Evolutionary conservation across 139 green algal genomes (phyloP).

Genomic region (Eudorina sp.): DNA sequence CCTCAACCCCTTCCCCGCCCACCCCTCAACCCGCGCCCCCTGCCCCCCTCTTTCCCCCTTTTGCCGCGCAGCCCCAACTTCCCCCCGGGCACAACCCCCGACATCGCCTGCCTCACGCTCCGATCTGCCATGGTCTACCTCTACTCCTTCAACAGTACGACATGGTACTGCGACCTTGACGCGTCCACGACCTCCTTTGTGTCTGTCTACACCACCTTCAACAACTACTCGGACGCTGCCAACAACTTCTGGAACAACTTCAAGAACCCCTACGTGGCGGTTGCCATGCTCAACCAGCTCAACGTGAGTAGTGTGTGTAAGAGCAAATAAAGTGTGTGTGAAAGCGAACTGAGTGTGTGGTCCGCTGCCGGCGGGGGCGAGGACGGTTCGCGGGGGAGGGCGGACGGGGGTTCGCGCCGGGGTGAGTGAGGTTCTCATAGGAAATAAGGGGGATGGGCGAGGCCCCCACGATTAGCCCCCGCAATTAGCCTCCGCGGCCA

Average conservation of each 20-base stretch:
- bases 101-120: neutral
- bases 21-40: neutral
- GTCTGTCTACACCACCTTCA: conserved; percentile 33
- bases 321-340: too few species aligned
- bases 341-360: too few species aligned
- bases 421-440: too few species aligned
- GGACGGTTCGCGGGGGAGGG: too few species aligned
- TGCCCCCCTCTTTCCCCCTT: neutral
- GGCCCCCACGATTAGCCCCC: too few species aligned
- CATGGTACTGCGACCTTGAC: conserved; percentile 30
- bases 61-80: conserved; percentile 1
- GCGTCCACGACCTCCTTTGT: neutral
- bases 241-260: conserved; percentile 20
- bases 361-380: too few species aligned
- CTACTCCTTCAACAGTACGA: neutral
- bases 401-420: too few species aligned
- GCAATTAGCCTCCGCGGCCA: too few species aligned
- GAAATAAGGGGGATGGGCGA: too few species aligned
- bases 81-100: neutral
- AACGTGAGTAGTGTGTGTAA: neutral
- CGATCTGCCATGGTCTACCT: neutral
- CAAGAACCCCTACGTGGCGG: neutral
- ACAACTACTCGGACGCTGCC: neutral
- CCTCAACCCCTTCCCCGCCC: too few species aligned
- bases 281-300: neutral